Evolutionary conservation across 768 basidiomycete species (phyloP).

Genomic region (Fibroporia radiculosa): DNA sequence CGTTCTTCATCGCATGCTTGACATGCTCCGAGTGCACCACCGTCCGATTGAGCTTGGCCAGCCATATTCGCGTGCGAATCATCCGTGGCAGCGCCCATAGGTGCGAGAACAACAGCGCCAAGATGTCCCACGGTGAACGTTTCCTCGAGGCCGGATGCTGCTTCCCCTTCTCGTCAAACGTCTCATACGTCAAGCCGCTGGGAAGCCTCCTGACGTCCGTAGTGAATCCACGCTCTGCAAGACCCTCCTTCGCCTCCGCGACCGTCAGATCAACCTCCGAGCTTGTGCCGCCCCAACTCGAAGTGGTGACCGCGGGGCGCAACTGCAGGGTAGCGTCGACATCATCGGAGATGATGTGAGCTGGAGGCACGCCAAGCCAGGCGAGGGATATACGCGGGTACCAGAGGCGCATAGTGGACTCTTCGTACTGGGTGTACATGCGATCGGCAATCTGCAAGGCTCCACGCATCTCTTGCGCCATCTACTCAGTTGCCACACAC

Average conservation of each 20-base stretch:
- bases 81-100: conserved; percentile 16
- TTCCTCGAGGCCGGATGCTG: neutral
- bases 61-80: conserved; percentile 23
- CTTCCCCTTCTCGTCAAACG: conserved; percentile 4
- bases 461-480: conserved; percentile 33
- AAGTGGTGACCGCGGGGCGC: neutral
- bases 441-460: conserved; percentile 28
- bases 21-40: conserved; percentile 34
- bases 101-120: conserved; percentile 12
- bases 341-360: conserved; percentile 24
- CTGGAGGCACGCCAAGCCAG: conserved; percentile 36
- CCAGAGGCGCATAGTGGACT: conserved; percentile 30
- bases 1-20: conserved; percentile 39
- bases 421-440: conserved; percentile 24
- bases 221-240: conserved; percentile 21
- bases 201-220: conserved; percentile 2
- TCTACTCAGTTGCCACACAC: conserved; percentile 20
- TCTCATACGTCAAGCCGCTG: conserved; percentile 1
- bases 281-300: conserved; percentile 7
- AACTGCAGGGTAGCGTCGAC: conserved; percentile 5
- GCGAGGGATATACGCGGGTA: conserved; percentile 31
- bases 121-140: neutral
- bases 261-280: conserved; percentile 19
- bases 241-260: conserved; percentile 26
- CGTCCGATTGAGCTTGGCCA: conserved; percentile 25